A percentile compares a stretch with the other conserved stretches of the same genome.
Conservation (phyloP, 371 early-diverging fungal species). For the Nematocida displodere region DNA sequence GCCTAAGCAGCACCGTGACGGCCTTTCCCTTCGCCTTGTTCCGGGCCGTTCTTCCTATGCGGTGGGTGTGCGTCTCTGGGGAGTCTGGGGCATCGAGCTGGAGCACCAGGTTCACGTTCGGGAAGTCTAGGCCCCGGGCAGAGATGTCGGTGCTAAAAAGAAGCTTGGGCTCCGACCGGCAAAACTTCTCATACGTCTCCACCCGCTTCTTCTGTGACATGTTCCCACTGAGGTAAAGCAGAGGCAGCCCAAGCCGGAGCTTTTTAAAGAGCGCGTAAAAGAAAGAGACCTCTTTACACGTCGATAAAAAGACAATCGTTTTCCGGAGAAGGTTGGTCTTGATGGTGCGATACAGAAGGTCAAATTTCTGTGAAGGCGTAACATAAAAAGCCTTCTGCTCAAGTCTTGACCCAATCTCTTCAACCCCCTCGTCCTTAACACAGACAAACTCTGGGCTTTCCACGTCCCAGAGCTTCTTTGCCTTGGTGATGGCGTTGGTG, state of each 20-base stretch:
- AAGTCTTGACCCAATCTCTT: background rate
- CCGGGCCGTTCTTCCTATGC: constrained; percentile 44
- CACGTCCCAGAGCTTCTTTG: constrained; percentile 43
- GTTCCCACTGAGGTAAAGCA: constrained; percentile 39
- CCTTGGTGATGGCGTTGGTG: constrained; percentile 73
- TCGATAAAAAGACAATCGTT: constrained; percentile 60
- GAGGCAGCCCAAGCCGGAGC: constrained; percentile 70
- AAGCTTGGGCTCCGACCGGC: constrained; percentile 39
- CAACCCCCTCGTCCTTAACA: background rate
- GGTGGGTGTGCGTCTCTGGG: constrained; percentile 70
- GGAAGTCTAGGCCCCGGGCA: constrained; percentile 76
- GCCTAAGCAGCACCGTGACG: constrained; percentile 60
- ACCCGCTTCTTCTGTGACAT: constrained; percentile 69
- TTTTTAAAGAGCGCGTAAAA: constrained; percentile 53
- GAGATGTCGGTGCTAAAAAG: constrained; percentile 85
- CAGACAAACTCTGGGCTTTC: constrained; percentile 16
- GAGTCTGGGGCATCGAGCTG: constrained; percentile 56
- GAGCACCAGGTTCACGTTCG: constrained; percentile 48
- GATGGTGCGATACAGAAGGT: constrained; percentile 27
- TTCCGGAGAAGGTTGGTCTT: constrained; percentile 30
- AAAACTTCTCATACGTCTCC: constrained; percentile 70
- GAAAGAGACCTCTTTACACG: constrained; percentile 48
- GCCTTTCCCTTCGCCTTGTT: constrained; percentile 67
- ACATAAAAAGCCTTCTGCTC: background rate
- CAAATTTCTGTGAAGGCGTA: constrained; percentile 34